A percentile compares a stretch with the other conserved stretches of the same genome.
Conservation (phyloP, 345 rosid genomes). For the Psidium friedrichsthalianum region DNA sequence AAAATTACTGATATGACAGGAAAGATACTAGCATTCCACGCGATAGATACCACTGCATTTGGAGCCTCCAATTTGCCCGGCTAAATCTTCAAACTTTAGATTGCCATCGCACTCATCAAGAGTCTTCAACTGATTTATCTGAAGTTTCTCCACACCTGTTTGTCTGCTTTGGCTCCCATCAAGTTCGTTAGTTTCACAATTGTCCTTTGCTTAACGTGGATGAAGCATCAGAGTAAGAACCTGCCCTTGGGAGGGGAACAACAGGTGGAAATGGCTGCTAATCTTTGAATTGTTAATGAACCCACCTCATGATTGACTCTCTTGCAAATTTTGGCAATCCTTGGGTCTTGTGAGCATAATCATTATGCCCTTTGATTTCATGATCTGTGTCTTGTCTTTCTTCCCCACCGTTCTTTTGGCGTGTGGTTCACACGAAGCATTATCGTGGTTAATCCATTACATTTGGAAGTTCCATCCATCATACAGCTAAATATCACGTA, state of each 20-base stretch:
- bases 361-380: not conserved
- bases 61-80: not conserved
- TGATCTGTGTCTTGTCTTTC: not conserved
- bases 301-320: not conserved
- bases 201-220: not conserved
- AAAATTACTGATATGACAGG: not conserved
- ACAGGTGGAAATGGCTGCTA: no score
- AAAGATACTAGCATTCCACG: not conserved
- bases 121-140: not conserved
- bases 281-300: no score
- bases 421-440: not conserved
- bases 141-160: not conserved
- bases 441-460: not conserved
- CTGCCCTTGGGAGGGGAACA: no score
- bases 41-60: not conserved
- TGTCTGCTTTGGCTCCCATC: not conserved
- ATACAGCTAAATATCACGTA: not conserved
- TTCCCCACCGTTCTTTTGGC: not conserved
- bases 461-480: not conserved
- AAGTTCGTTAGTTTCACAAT: not conserved
- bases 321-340: not conserved
- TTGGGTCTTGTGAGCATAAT: not conserved
- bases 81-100: not conserved
- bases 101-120: not conserved
- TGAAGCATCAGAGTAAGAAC: not conserved